Base-by-base conservation (phyloP, 1,139 yeast genomes). In the Geotrichum histeridarum region DNA sequence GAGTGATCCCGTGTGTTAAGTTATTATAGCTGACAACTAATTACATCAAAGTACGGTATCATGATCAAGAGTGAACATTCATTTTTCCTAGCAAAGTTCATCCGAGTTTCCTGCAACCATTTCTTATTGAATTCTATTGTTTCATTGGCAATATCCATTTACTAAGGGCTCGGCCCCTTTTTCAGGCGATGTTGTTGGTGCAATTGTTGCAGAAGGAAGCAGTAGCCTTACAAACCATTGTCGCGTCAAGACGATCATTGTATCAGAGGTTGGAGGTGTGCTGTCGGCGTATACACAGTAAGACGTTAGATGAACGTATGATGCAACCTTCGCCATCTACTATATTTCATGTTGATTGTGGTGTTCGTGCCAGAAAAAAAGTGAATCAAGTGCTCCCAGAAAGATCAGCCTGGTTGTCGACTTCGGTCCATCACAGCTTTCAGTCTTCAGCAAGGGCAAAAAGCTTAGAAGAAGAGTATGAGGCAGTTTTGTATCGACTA, bases 391-490 rank as follows among this genome's bases (percentile, higher is more conserved):
- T 22, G 4, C 27, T 3, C 5, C 27, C 27, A 22, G 27, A 3
- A 22, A 22, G 27, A 22, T 22, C 27, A 22, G 27, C 3, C 4
- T 3, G 27, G 4, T 22, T 22, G 27, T 22, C 27, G 27, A 22
- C 27, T 22, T 22, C 27, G 5, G 27, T 22, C 3, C 27, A 22
- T 22, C 27, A 22, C 27, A 22, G 3, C 27, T 5, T 5, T 22
- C 27, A 3, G 27, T 5, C 39, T 37, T n/a, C 14, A 12, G 6
- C 39, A 32, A 8, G 31, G 7, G 17, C 41, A 4, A 45, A 18
- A 27, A 42, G 42, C 9, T 42, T 48, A 22, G 51, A 48, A 35
- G 46, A 48, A 15, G 47, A 33, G 27, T 48, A 50, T 27, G 44
- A 44, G 12, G 7, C 6, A 4, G 38, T 44, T n/a, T 22, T 50